phyloP scores from a whole-genome alignment of 108 stramenopile species.

The Parietichytrium sp. region DNA sequence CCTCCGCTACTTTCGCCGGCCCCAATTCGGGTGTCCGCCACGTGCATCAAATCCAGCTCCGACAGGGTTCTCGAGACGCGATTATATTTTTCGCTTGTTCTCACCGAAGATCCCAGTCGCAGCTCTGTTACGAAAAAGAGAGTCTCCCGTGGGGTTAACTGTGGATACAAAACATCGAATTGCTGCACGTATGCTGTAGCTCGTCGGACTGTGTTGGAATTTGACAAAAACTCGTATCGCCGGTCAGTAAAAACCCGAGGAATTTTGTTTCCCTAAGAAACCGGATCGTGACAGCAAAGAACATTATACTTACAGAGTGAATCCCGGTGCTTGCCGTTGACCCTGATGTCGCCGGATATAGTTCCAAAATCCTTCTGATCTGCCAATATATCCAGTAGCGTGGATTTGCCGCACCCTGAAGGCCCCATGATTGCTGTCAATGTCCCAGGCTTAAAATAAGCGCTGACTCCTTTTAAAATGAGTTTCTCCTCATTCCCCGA shows the following conservation, averaged over 20 bases:
- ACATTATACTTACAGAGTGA: too few relatives aligned
- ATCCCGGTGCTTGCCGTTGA: background rate
- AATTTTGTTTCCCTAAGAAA: too few relatives aligned
- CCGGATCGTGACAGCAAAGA: too few relatives aligned
- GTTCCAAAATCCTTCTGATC: constrained; percentile 32
- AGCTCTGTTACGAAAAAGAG: constrained; percentile 35
- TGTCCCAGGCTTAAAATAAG: constrained; percentile 25
- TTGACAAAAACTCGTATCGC: too few relatives aligned
- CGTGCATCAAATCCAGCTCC: constrained; percentile 3
- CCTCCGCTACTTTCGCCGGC: constrained; percentile 11
- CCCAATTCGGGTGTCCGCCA: constrained; percentile 3
- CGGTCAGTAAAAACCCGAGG: too few relatives aligned
- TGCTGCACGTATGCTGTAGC: constrained; percentile 17
- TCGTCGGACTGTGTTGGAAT: too few relatives aligned
- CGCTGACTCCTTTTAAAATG: constrained; percentile 26
- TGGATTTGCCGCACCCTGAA: constrained; percentile 36
- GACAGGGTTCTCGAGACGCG: background rate
- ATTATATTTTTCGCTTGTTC: constrained; percentile 3
- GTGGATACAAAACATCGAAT: constrained; percentile 5
- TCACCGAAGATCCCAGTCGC: background rate
- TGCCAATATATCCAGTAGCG: constrained; percentile 36
- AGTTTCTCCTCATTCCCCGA: background rate
- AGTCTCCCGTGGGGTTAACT: constrained; percentile 19
- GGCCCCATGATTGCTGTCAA: constrained; percentile 42
- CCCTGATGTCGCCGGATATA: background rate